Evolutionary conservation across 108 stramenopile species (phyloP).

Genomic region (Nannochloropsis granulata): DNA sequence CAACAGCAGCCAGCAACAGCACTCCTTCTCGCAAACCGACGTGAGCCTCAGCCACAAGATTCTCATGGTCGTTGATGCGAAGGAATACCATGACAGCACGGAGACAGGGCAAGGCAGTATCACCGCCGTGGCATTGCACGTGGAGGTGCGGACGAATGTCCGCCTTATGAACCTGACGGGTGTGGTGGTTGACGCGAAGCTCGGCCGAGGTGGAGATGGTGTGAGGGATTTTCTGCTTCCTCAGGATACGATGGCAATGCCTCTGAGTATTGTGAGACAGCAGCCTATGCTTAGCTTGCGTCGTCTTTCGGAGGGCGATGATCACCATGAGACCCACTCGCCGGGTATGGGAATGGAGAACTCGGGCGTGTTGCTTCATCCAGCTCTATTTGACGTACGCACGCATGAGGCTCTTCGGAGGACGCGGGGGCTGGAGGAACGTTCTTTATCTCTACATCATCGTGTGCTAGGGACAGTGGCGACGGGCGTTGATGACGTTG

Average conservation of each 20-base stretch:
- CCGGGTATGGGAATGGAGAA: not conserved
- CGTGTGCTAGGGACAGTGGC: not conserved
- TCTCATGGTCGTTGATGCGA: not conserved
- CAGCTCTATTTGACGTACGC: not conserved
- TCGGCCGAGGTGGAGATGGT: not conserved
- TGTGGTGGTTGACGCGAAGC: not conserved
- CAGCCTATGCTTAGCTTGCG: not conserved
- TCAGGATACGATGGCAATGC: not conserved
- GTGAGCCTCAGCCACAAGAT: not conserved
- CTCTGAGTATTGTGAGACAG: not conserved
- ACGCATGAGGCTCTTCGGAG: not conserved
- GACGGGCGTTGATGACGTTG: not conserved
- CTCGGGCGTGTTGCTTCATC: not conserved
- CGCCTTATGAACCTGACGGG: not conserved
- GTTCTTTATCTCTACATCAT: not conserved
- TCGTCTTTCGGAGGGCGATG: not conserved
- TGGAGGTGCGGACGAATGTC: not conserved
- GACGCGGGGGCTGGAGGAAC: not conserved
- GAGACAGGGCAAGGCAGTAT: not conserved
- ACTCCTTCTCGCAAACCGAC: not conserved
- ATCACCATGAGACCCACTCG: not conserved
- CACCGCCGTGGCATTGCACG: not conserved
- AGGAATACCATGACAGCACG: not conserved
- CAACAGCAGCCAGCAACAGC: not conserved
- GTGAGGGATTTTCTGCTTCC: not conserved